These are phyloP conservation scores for Cephaloascus fragrans DNA, from an alignment of 805 yeast genomes.

Conservation along the genomic window DNA sequence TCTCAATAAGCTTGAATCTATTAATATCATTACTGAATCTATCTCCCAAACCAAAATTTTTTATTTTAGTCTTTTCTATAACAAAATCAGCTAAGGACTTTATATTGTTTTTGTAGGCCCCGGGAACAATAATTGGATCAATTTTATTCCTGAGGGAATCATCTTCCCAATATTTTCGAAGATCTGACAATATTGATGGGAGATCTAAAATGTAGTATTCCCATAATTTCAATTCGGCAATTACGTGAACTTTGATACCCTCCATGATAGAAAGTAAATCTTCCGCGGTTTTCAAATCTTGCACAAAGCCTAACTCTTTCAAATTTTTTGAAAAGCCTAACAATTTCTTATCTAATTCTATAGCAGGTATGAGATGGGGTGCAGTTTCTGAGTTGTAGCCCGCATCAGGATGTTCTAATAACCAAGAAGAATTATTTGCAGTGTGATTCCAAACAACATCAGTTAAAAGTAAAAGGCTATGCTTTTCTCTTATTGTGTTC, in stretches of 20 bases:
- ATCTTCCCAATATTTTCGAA: constrained; percentile 26
- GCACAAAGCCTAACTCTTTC: constrained; percentile 51
- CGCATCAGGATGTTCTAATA: constrained; percentile 76
- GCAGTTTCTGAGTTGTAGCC: constrained; percentile 85
- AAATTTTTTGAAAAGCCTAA: constrained; percentile 55
- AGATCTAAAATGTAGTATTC: constrained; percentile 75
- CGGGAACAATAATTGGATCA: constrained; percentile 33
- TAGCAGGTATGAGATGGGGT: constrained; percentile 79
- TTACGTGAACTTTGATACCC: constrained; percentile 59
- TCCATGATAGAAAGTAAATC: constrained; percentile 58
- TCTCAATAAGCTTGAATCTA: constrained; percentile 36
- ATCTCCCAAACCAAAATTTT: constrained; percentile 33
- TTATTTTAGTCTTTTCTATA: constrained; percentile 25
- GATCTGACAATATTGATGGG: constrained; percentile 21
- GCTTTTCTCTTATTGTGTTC: constrained; percentile 34
- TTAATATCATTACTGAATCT: constrained; percentile 51
- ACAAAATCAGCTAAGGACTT: constrained; percentile 40
- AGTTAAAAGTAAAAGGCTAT: constrained; percentile 67
- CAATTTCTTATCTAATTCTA: constrained; percentile 69
- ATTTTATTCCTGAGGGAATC: constrained; percentile 5
- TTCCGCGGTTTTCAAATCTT: constrained; percentile 32
- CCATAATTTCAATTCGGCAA: constrained; percentile 69
- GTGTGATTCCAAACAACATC: constrained; percentile 95
- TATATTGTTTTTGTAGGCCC: constrained; percentile 25
- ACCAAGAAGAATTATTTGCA: constrained; percentile 83